These are phyloP conservation scores for Coleophoma eucalyptorum DNA, from an alignment of 2,329 filamentous ascomycete genomes.

Conservation along the genomic window DNA sequence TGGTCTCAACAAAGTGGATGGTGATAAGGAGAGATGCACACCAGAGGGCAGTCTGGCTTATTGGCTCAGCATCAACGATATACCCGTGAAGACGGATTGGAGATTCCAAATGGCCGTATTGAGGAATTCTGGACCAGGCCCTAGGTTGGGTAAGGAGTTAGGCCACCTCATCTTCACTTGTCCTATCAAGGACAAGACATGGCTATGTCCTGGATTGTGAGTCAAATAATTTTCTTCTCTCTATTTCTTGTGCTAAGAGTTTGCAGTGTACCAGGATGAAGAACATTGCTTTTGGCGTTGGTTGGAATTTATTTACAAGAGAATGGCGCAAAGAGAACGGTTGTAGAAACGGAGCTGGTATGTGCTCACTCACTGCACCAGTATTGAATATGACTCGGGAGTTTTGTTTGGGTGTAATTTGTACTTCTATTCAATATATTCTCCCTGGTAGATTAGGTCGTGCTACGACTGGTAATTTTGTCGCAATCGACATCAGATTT, in stretches of 20 bases:
- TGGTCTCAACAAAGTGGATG: conserved; percentile 5
- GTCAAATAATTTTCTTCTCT: background rate
- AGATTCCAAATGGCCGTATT: conserved; percentile 15
- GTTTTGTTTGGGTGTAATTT: no score
- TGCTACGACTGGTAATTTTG: no score
- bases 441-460: no score
- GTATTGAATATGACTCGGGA: no score
- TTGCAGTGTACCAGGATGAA: background rate
- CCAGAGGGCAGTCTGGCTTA: conserved; percentile 14
- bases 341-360: no score
- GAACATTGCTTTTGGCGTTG: background rate
- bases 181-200: conserved; percentile 7
- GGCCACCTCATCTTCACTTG: conserved; percentile 14
- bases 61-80: conserved; percentile 14
- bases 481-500: no score
- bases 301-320: background rate
- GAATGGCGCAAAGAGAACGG: no score
- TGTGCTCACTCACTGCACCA: no score
- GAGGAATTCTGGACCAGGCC: background rate
- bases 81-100: conserved; percentile 17
- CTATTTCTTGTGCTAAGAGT: background rate
- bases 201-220: conserved; percentile 3
- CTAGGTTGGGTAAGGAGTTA: conserved; percentile 1
- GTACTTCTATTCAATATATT: no score
- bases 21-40: conserved; percentile 11